Evolutionary conservation across 768 basidiomycete species (phyloP), one percentile per base, ranked within the genome.

Genomic region (Sutorius australiensis): DNA sequence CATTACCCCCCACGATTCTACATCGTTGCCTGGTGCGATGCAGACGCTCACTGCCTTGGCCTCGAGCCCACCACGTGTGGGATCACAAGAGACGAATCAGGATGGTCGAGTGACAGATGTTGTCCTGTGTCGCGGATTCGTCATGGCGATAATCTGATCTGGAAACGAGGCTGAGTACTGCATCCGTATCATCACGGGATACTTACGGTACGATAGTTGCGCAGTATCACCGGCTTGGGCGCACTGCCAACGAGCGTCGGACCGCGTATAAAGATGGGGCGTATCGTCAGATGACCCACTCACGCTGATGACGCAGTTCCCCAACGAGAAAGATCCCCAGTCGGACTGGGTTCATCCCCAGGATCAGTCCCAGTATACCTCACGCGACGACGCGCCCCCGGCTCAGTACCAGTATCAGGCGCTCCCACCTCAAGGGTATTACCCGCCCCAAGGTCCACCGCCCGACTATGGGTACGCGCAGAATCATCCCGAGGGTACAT

Each of bases 251-350:
- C 24, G 24, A 24, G 24, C 24, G 24, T 24, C 24, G 24, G 24
- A 24, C 24, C 24, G 24, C 24, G 24, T 24, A 24, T 24, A 24
- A 24, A 24, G 24, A 24, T 24, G 24, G 24, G 24, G 4, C 4
- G 24, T 24, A 24, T 24, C 24, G 24, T 24, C 24, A 24, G 24
- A 24, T 24, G 24, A 10, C 2, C 41, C 41, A n/a, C n/a, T 17
- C 41, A 41, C 33, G 12, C 9, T 5, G 27, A 61, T 68, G 68
- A 39, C 46, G 38, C 61, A 57, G 38, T 60, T 55, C 48, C 64
- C 66, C 34, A 41, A 48, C 56, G 68, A 68, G 36, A 70, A 71
- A 13, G 58, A 53, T 13, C 33, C 60, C n/a, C 61, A 48, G 21
- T 30, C 56, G 6, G 30, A 49, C 43, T 64, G 60, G 60, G 7